These are phyloP conservation scores for Neurospora sp. DNA, from an alignment of 495 filamentous ascomycete genomes.

Conservation along the genomic window DNA sequence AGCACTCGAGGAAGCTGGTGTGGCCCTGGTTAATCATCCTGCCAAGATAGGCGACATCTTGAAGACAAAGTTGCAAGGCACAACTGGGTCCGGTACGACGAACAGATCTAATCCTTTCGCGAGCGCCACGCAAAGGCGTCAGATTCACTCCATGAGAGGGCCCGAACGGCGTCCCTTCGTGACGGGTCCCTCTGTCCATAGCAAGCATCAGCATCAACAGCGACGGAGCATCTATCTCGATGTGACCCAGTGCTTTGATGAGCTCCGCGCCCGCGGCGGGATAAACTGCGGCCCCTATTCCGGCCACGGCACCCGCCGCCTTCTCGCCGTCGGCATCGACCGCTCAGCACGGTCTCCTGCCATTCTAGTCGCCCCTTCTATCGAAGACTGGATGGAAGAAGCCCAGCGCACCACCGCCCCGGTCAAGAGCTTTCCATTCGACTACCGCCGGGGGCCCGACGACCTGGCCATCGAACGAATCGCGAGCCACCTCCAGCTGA, in stretches of 20 bases:
- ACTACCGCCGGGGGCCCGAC: constrained; percentile 37
- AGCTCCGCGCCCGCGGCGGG: constrained; percentile 42
- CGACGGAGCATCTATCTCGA: constrained; percentile 49
- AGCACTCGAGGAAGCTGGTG: constrained; percentile 58
- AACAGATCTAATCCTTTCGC: constrained; percentile 6
- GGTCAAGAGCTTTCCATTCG: constrained; percentile 50
- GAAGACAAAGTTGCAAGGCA: constrained; percentile 33
- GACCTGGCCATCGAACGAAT: constrained; percentile 42
- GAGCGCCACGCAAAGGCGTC: constrained; percentile 5
- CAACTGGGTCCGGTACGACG: constrained; percentile 25
- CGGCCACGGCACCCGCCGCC: constrained; percentile 20
- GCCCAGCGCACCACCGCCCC: constrained; percentile 13
- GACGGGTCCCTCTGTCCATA: background rate
- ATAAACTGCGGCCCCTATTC: constrained; percentile 37
- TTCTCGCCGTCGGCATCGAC: constrained; percentile 56
- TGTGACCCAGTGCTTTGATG: constrained; percentile 44
- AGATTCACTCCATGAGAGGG: constrained; percentile 10
- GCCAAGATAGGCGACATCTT: constrained; percentile 68
- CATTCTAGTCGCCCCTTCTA: constrained; percentile 50
- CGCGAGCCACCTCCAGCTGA: constrained; percentile 15
- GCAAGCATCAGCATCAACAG: constrained; percentile 20
- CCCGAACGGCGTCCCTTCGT: background rate
- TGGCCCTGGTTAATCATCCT: constrained; percentile 69
- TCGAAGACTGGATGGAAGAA: constrained; percentile 28
- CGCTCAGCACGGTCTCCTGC: constrained; percentile 53